These are phyloP conservation scores for Aristolochia contorta DNA, from an alignment of 164 flowering plant species.

Conservation along the genomic window DNA sequence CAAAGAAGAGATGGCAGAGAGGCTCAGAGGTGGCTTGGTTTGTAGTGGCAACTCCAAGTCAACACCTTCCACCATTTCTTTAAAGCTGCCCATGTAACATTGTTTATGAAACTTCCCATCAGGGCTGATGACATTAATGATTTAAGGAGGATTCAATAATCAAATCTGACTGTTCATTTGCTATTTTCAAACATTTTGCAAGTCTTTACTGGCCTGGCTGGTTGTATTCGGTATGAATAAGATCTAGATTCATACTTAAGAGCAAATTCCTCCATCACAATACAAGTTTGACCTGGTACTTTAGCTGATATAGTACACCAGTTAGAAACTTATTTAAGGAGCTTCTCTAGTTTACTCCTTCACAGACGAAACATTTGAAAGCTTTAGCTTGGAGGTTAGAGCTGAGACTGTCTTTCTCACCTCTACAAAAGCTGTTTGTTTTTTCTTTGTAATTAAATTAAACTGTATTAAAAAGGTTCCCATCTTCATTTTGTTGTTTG, in stretches of 20 bases:
- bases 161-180: too few species aligned
- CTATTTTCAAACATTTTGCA: background rate
- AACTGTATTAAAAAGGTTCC: background rate
- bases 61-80: background rate
- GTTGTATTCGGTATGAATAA: background rate
- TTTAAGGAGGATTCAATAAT: background rate
- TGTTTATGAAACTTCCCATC: background rate
- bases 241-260: slow-evolving; percentile 1
- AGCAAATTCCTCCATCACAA: background rate
- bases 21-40: background rate
- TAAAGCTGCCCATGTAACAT: background rate
- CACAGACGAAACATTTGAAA: background rate
- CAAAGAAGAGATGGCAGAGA: background rate
- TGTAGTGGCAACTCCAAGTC: background rate
- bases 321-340: slow-evolving; percentile 6
- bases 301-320: background rate
- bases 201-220: background rate
- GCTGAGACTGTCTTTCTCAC: background rate
- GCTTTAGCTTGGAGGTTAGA: background rate
- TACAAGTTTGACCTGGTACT: slow-evolving; percentile 2
- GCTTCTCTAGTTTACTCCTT: background rate
- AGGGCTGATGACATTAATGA: background rate
- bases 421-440: background rate
- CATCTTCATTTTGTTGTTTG: background rate
- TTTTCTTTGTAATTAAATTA: background rate